Base-by-base conservation (phyloP, 805 yeast genomes). In the Scheffersomyces lignosus region DNA sequence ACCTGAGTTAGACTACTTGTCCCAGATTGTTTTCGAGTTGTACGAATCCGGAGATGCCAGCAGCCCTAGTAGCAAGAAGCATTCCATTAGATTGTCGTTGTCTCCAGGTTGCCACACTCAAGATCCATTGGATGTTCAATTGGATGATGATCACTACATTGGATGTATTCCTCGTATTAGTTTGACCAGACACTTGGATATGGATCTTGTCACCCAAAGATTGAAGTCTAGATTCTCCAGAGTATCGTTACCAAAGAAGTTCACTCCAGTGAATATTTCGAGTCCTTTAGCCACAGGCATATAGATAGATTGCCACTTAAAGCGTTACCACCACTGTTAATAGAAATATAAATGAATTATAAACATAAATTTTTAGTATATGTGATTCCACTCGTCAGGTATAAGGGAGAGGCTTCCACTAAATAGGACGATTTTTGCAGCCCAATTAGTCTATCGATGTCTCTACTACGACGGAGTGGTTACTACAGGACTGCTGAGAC, bases 91-190 rank as follows among this genome's bases (percentile, higher is more conserved):
- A 53, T 73, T 93, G 43, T 83, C 91, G n/a, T 73, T 93, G 49
- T 86, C 96, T 4, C 98, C 99, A 1, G 99, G 99, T 15, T 93
- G 99, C 62, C 97, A 93, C 64, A 90, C 98, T 0, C 96, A 89
- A 54, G 96, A 91, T 61, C 99, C 99, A 18, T 73, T 93, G 46
- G 99, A 93, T 64, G 96, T 95, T 31, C 96, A 91, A 61, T 72
- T 93, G 31, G 99, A 93, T 64, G 91, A 88, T 31, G 90, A 88
- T 57, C 99, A 93, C 64, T 91, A 93, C 63, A 93, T 93, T 45
- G 90, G 96, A 17, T 91, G 97, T 56, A 93, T 93, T 50, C 95
- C 97, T 31, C 80, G 93, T 52, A 80, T 89, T 37, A 82, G 87
- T 39, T 72, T 93, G 51, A 93, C 99, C 1, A 80, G 96, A 57